Base-by-base conservation (phyloP, 192 early-diverging fungal species). In the Backusella luteola region DNA sequence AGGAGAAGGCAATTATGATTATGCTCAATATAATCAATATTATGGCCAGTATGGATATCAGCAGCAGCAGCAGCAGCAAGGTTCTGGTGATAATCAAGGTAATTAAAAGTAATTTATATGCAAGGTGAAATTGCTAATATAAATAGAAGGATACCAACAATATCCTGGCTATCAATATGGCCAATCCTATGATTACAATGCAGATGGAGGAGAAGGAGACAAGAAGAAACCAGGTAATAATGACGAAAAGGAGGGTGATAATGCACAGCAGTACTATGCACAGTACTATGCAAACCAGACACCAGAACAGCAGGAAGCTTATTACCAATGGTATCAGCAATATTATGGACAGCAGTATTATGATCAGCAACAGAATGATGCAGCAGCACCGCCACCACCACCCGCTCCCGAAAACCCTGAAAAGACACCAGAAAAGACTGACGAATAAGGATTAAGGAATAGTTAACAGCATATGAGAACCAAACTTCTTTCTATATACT, bases 311-410 rank as follows among this genome's bases (percentile, higher is more conserved):
- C 76, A 74, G n/a, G 83, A 82, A 12, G 81, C 81, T 15, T 83
- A 84, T 66, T 78, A 79, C 42, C 85, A 86, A 66, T 84, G 84
- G 66, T 86, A 86, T 36, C 80, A 82, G 38, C 85, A 86, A 56
- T 82, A 86, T 36, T 84, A 84, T 77, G 76, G 76, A 38, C 36
- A 52, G 6, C 59, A 77, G 6, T 69, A 34, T 4, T 77, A 66
- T 71, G 67, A 76, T 56, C 73, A 77, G 66, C 42, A 32, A 1
- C 32, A 32, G 19, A 38, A 17, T 36, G 7, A 29, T 5, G 34
- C 29, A 32, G 2, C 32, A 32, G 32, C 32, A 32, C 32, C 32
- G 0, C 32, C 32, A n/a, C 17, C 66, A 6, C 19, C 67, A 35
- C 6, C 67, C 8, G n/a, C 53, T 26, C 19, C 46, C n/a, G 46